Base-by-base conservation (phyloP, 75 land plant species). In the Pinus tabuliformis region DNA sequence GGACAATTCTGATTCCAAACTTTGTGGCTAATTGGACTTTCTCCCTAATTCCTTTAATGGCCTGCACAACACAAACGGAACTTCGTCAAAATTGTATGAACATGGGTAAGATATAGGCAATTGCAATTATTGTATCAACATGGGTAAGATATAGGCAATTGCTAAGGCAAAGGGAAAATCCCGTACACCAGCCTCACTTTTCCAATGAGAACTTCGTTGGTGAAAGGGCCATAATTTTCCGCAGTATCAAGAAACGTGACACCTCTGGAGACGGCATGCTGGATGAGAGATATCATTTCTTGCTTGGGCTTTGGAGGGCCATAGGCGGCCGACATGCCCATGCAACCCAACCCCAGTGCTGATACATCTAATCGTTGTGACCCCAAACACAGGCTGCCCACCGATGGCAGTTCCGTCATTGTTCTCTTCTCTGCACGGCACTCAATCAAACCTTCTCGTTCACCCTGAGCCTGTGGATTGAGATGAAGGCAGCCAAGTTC, bases 21-120 rank as follows among this genome's bases (percentile, higher is more conserved):
- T 89, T 89, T 64, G 88, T 83, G 1, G 88, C 91, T 72, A 89
- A n/a, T 49, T 89, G 81, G n/a, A 83, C 90, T 79, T 83, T 85
- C 52, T 85, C 85, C 54, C 90, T 79, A 22, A 85, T 71, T 14
- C 85, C 90, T 28, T 83, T 83, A 30, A 86, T 45, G 15, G 81
- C 90, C 83, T 83, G 30, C 62, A 79, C 36, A 45, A 20, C 54
- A 54, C 3, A 17, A 57, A 57, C 17, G 33, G 18, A n/a, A n/a
- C n/a, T 9, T 20, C 16, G 14, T 72, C 21, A 54, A 18, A 12
- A 70, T 54, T 33, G 15, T 15, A 59, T 11, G 22, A 75, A 73
- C 57, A 8, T 54, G 16, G 22, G 0, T 56, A 17, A 58, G 21
- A 20, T 26, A 66, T 5, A 17, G 21, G 13, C 0, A 33, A 63